phyloP scores from a whole-genome alignment of 148 eudicot species.

The Limonium bicolor region DNA sequence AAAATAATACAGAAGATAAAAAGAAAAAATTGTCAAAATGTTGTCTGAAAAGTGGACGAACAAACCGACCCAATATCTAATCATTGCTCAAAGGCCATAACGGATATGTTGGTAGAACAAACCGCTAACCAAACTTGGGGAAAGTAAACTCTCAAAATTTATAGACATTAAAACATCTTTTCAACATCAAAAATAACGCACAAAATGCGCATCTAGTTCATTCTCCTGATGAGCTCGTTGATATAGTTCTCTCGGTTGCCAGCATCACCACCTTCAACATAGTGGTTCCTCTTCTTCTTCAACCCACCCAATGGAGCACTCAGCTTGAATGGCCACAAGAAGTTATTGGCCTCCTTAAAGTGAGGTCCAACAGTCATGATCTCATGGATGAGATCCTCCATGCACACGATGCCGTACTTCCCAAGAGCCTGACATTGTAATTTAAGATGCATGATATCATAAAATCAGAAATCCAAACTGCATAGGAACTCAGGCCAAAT shows the following conservation, averaged over 20 bases:
- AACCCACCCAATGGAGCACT: slow-evolving; percentile 58
- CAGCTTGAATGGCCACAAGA: slow-evolving; percentile 58
- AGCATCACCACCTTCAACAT: slow-evolving; percentile 65
- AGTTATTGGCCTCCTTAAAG: slow-evolving; percentile 62
- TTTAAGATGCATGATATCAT: background rate
- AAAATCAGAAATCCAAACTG: too few relatives aligned
- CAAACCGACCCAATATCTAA: too few relatives aligned
- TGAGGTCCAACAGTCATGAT: slow-evolving; percentile 56
- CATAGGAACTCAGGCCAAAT: background rate
- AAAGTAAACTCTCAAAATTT: too few relatives aligned
- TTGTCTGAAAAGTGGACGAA: too few relatives aligned
- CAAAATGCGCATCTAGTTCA: slow-evolving; percentile 33
- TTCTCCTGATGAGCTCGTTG: slow-evolving; percentile 63
- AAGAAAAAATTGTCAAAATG: too few relatives aligned
- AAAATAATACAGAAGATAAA: too few relatives aligned
- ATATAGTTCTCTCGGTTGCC: slow-evolving; percentile 46
- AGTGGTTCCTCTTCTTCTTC: slow-evolving; percentile 64
- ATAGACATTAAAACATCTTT: too few relatives aligned
- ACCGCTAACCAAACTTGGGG: too few relatives aligned
- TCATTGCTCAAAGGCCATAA: too few relatives aligned
- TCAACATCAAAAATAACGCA: too few relatives aligned
- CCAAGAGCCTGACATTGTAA: slow-evolving; percentile 31
- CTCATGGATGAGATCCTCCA: slow-evolving; percentile 57
- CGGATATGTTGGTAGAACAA: too few relatives aligned
- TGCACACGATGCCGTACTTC: slow-evolving; percentile 40